A percentile compares a stretch with the other conserved stretches of the same genome.
Conservation (phyloP, 139 green algal genomes). For the Coelastrella sp. region DNA sequence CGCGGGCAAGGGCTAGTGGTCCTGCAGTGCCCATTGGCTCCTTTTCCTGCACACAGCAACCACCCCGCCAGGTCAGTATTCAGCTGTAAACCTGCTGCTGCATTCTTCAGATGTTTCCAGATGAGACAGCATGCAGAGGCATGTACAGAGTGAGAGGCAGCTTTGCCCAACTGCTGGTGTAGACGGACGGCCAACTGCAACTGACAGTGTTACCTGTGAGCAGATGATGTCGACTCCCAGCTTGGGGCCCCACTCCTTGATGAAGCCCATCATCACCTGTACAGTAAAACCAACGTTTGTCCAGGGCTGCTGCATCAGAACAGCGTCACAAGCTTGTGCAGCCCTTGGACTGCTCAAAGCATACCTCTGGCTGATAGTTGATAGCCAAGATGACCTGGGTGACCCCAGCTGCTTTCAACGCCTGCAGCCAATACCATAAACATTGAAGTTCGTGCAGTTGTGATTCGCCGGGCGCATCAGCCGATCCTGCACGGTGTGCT, state of each 20-base stretch:
- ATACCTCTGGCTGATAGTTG: constrained; percentile 95
- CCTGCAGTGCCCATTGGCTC: constrained; percentile 98
- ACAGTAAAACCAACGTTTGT: too few relatives aligned
- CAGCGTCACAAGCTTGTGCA: too few relatives aligned
- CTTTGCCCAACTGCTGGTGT: neutral
- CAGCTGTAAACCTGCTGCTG: too few relatives aligned
- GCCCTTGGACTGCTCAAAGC: neutral
- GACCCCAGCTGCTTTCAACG: constrained; percentile 91
- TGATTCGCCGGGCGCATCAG: too few relatives aligned
- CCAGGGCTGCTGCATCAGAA: too few relatives aligned
- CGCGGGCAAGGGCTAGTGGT: constrained; percentile 89
- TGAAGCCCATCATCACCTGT: constrained; percentile 50
- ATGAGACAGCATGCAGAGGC: too few relatives aligned
- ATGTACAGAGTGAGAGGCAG: too few relatives aligned
- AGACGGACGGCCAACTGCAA: neutral
- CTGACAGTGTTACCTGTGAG: constrained; percentile 74
- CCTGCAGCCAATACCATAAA: constrained; percentile 66
- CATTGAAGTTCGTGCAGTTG: too few relatives aligned
- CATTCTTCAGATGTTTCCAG: too few relatives aligned
- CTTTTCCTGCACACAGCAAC: constrained; percentile 82
- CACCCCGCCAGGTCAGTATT: neutral
- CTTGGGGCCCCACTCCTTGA: constrained; percentile 92
- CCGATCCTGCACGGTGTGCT: neutral
- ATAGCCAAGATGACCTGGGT: constrained; percentile 97
- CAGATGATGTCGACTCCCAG: constrained; percentile 95